Percentiles rank a stretch among this genome's conserved stretches.
Conservation (phyloP, 2,329 filamentous ascomycete genomes). For the Xenosphaeropsis pyriputrescens region DNA sequence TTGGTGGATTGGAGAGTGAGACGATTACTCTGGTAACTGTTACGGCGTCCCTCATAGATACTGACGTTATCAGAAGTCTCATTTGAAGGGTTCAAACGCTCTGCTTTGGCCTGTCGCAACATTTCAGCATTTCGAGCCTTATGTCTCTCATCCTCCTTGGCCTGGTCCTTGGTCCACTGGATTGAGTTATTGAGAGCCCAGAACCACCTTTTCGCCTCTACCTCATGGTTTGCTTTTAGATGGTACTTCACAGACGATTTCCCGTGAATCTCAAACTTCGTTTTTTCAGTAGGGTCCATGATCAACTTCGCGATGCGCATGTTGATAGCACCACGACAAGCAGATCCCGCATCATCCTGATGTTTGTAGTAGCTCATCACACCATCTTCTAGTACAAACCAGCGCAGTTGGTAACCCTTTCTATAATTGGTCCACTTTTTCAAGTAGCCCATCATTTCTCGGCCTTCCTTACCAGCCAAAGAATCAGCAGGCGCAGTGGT, state of each 20-base stretch:
- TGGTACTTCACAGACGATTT: constrained; percentile 99
- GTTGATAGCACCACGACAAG: constrained; percentile 94
- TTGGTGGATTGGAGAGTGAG: constrained; percentile 11
- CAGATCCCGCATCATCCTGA: constrained; percentile 91
- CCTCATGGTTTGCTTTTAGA: constrained; percentile 92
- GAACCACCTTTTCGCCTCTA: constrained; percentile 97
- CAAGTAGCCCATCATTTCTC: constrained; percentile 96
- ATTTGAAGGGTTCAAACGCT: constrained; percentile 18
- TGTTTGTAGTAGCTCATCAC: constrained; percentile 99
- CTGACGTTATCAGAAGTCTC: constrained; percentile 9
- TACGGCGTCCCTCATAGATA: constrained; percentile 23
- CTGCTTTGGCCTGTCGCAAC: constrained; percentile 61
- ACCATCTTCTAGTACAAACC: constrained; percentile 96
- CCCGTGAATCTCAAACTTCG: constrained; percentile 91
- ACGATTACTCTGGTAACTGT: constrained; percentile 24
- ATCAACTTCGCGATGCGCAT: constrained; percentile 92
- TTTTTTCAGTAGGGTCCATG: constrained; percentile 96
- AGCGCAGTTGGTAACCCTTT: constrained; percentile 87
- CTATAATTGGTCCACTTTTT: constrained; percentile 99
- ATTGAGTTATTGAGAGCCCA: constrained; percentile 99
- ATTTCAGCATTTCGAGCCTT: constrained; percentile 61
- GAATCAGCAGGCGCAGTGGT: constrained; percentile 40
- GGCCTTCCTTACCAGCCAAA: constrained; percentile 66
- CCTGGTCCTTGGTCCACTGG: constrained; percentile 95
- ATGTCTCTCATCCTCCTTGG: constrained; percentile 73